Base-by-base conservation (phyloP, 306 rosid genomes). In the Rubus idaeus region DNA sequence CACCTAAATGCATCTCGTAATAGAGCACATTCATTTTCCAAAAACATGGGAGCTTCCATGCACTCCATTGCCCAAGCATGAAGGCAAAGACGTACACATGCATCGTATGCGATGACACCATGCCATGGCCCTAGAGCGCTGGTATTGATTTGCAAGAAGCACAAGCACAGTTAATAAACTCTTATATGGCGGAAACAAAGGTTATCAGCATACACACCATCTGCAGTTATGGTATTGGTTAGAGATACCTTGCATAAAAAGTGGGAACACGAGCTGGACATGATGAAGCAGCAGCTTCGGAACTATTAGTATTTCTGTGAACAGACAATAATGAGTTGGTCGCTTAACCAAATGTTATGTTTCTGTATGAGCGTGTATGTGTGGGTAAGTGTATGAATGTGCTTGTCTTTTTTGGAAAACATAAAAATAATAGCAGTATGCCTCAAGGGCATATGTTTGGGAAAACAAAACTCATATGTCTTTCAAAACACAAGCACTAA, bases 61-160 rank as follows among this genome's bases (percentile, higher is more conserved):
- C 94, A 89, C 78, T 92, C 96, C 98, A 92, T 92, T 80, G 99
- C 98, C 99, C 99, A 96, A 75, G 99, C 96, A 83, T 96, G 99
- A 77, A 96, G 99, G 81, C 99, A 96, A 70, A 96, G 88, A 52
- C 99, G 98, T 57, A 84, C 99, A 58, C 98, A 96, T 51, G 99
- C 98, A 79, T 96, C 99, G 72, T 96, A 96, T 56, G 99, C 96
- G 73, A 96, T 77, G 83, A 92, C 91, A 45, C 87, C 88, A 83
- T 92, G 90, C 98, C 99, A 96, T 1, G 99, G 94, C 58, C 99
- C 99, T 68, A 88, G 92, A 69, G 98, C 94, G 83, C 99, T 96
- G 87, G 79, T 79, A 83, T 79, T 73, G 77, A 81, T 82, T 74
- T 78, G 56, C n/a, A 75, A 69, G 63, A 10, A 11, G 69, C 23